phyloP scores from a whole-genome alignment of 1,284 basidiomycete species.

The Caloboletus inedulis region DNA sequence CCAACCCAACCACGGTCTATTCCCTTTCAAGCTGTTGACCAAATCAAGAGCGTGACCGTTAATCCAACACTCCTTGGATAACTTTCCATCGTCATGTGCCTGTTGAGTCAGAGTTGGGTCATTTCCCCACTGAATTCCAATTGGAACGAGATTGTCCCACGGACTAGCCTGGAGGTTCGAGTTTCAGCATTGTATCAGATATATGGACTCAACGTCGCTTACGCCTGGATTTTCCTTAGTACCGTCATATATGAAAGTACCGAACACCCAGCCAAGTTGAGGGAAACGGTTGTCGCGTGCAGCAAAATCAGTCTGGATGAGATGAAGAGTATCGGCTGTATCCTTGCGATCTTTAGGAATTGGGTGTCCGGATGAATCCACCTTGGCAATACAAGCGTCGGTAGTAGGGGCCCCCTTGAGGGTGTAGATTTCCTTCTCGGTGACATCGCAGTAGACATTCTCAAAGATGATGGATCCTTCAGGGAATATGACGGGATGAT shows the following conservation, averaged over 20 bases:
- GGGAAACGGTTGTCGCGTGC: not conserved
- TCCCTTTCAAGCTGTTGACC: not conserved
- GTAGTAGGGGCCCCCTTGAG: not conserved
- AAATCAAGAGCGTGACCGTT: not conserved
- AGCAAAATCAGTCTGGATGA: conserved; percentile 1
- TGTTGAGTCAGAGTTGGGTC: not conserved
- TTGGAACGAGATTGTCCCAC: not conserved
- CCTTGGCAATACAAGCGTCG: not conserved
- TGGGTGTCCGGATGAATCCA: not conserved
- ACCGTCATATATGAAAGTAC: conserved; percentile 1
- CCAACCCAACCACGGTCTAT: not conserved
- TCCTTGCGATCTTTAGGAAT: not conserved
- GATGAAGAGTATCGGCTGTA: not conserved
- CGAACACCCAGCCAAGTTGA: not conserved
- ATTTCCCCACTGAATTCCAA: conserved; percentile 6
- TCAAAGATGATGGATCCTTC: not conserved
- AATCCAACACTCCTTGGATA: not conserved
- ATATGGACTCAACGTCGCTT: not conserved
- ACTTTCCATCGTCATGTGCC: not conserved
- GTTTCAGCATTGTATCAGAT: not conserved
- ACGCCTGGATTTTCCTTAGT: not conserved
- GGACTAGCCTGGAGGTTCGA: not conserved
- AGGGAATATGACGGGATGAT: not conserved
- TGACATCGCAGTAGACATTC: not conserved
- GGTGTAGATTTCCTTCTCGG: not conserved